Percentiles rank a stretch among this genome's conserved stretches.
phyloP scores from a whole-genome alignment of 2,329 filamentous ascomycete genomes.

The Fusarium liriodendri region DNA sequence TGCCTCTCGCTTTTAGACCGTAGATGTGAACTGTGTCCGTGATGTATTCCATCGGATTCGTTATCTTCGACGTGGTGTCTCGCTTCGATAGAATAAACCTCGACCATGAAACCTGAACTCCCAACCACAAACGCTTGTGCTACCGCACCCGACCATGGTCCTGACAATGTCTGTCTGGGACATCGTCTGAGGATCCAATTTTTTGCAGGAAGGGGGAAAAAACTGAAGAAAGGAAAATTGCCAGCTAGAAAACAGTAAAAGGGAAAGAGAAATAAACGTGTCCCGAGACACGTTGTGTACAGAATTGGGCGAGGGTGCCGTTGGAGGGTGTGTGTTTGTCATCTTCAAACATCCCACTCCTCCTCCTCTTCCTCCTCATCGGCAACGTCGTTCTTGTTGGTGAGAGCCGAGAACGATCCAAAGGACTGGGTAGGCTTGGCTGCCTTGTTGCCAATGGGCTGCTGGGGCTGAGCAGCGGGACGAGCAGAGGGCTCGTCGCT shows the following conservation, averaged over 20 bases:
- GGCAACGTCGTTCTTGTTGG: conserved; percentile 52
- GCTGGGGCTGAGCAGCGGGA: conserved; percentile 48
- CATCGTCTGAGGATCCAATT: conserved; percentile 38
- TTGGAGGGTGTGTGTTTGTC: neutral
- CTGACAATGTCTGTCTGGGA: conserved; percentile 26
- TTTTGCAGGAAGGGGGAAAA: conserved; percentile 26
- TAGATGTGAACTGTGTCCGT: conserved; percentile 23
- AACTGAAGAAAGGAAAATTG: conserved; percentile 30
- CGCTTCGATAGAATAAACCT: conserved; percentile 20
- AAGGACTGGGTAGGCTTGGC: conserved; percentile 52
- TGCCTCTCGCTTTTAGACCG: conserved; percentile 31
- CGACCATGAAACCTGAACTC: conserved; percentile 41
- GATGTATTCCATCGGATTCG: conserved; percentile 18
- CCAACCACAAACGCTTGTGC: conserved; percentile 43
- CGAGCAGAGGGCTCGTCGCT: conserved; percentile 49
- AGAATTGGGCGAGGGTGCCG: neutral
- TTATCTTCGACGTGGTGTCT: conserved; percentile 17
- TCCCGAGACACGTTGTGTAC: conserved; percentile 19
- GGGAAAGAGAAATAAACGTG: conserved; percentile 24
- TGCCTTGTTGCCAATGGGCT: conserved; percentile 41
- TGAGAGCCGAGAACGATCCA: conserved; percentile 63
- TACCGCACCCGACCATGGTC: conserved; percentile 35
- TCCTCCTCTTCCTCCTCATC: conserved; percentile 57
- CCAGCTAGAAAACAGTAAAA: conserved; percentile 25
- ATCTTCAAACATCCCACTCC: conserved; percentile 63